These are phyloP conservation scores for Solanum chacoense DNA, from an alignment of 305 asterid species.

Conservation along the genomic window DNA sequence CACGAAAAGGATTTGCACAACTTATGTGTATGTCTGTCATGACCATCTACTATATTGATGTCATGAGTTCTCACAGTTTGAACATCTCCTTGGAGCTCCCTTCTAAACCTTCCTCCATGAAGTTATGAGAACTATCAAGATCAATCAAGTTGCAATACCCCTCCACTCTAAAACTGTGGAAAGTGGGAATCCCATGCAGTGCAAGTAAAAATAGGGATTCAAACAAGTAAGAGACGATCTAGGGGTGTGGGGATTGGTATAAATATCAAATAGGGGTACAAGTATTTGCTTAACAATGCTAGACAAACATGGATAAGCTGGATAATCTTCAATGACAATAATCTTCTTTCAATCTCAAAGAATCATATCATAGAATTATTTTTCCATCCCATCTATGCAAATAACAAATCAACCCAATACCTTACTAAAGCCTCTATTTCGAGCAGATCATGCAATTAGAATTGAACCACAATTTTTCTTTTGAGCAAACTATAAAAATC, in stretches of 20 bases:
- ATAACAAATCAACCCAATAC: neutral
- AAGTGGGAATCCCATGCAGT: neutral
- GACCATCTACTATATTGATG: neutral
- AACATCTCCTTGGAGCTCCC: neutral
- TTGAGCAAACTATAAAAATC: neutral
- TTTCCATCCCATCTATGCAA: neutral
- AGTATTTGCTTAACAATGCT: neutral
- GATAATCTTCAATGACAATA: neutral
- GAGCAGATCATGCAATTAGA: neutral
- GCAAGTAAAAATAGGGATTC: neutral
- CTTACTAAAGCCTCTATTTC: neutral
- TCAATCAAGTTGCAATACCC: neutral
- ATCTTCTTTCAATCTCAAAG: neutral
- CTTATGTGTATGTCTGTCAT: neutral
- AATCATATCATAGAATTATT: neutral
- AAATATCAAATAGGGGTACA: neutral
- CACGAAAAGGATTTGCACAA: neutral
- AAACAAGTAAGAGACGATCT: neutral
- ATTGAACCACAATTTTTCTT: neutral
- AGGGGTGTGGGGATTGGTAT: neutral
- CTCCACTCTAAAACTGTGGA: neutral
- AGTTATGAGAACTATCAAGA: neutral
- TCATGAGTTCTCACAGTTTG: neutral
- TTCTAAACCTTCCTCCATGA: neutral
- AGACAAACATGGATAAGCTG: neutral